A percentile compares a stretch with the other conserved stretches of the same genome.
These are phyloP conservation scores for Cladosporium austrohemisphaericum DNA, from an alignment of 2,329 filamentous ascomycete genomes.

Conservation along the genomic window DNA sequence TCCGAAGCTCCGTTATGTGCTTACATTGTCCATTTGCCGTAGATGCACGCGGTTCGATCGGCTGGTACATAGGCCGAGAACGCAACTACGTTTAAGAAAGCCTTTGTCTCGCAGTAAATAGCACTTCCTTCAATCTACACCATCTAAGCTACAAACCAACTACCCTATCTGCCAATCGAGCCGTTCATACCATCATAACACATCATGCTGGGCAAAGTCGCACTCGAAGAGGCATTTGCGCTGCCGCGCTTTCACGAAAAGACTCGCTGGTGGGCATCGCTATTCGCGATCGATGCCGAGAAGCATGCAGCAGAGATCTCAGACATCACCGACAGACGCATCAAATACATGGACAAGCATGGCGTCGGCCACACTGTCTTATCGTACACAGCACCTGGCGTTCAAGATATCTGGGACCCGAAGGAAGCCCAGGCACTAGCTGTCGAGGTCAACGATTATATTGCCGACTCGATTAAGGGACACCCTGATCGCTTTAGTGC, in stretches of 20 bases:
- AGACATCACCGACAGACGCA: conserved; percentile 42
- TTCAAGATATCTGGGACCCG: conserved; percentile 46
- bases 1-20: neutral
- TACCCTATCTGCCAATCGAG: too few species aligned
- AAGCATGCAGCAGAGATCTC: conserved; percentile 56
- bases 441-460: conserved; percentile 46
- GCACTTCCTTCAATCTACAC: too few species aligned
- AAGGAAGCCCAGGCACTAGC: conserved; percentile 44
- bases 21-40: too few species aligned
- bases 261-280: conserved; percentile 58
- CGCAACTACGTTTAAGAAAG: neutral
- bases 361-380: conserved; percentile 48
- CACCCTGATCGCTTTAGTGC: conserved; percentile 43
- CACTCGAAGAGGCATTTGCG: conserved; percentile 60
- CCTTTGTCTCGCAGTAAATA: neutral
- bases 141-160: too few species aligned
- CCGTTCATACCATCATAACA: neutral
- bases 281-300: conserved; percentile 58
- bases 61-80: too few species aligned
- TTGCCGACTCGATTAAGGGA: conserved; percentile 41
- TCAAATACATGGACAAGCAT: conserved; percentile 43
- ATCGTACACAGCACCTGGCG: conserved; percentile 47
- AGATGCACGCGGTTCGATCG: neutral
- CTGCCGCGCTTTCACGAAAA: conserved; percentile 57
- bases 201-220: conserved; percentile 57